Evolutionary conservation across 2,329 filamentous ascomycete genomes (phyloP).

Genomic region (Hyphodiscus sp.): DNA sequence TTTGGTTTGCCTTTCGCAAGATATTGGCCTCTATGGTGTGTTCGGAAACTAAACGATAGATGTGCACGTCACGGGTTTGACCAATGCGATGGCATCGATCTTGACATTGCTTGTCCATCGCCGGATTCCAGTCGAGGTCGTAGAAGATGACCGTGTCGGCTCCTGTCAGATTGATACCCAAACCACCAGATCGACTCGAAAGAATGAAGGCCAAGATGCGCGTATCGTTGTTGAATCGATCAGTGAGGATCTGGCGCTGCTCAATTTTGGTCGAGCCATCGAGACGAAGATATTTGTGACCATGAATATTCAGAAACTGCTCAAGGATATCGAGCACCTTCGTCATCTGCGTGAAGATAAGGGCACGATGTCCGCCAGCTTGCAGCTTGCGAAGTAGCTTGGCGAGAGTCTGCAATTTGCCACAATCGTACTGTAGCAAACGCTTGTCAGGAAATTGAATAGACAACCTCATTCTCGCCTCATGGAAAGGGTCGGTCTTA

Average conservation of each 20-base stretch:
- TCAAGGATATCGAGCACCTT: slow-evolving; percentile 96
- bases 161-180: slow-evolving; percentile 94
- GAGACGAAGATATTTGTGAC: slow-evolving; percentile 90
- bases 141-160: slow-evolving; percentile 99
- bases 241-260: slow-evolving; percentile 88
- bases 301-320: slow-evolving; percentile 95
- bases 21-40: slow-evolving; percentile 98
- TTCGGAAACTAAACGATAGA: slow-evolving; percentile 88
- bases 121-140: slow-evolving; percentile 98
- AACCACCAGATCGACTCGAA: slow-evolving; percentile 85
- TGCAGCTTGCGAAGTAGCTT: slow-evolving; percentile 80
- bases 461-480: slow-evolving; percentile 82
- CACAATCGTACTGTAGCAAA: slow-evolving; percentile 95
- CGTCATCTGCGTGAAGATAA: slow-evolving; percentile 99
- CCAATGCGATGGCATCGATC: slow-evolving; percentile 96
- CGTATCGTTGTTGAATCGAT: slow-evolving; percentile 92
- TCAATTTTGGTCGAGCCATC: slow-evolving; percentile 97
- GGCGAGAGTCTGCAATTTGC: slow-evolving; percentile 88
- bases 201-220: slow-evolving; percentile 94
- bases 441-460: slow-evolving; percentile 97
- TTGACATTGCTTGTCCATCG: slow-evolving; percentile 99
- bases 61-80: slow-evolving; percentile 95
- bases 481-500: slow-evolving; percentile 79
- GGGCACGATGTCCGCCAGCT: slow-evolving; percentile 80
- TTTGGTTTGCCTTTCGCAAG: slow-evolving; percentile 90